Conservation (phyloP, 352 stramenopile genomes). For the Phytophthora foliorum region DNA sequence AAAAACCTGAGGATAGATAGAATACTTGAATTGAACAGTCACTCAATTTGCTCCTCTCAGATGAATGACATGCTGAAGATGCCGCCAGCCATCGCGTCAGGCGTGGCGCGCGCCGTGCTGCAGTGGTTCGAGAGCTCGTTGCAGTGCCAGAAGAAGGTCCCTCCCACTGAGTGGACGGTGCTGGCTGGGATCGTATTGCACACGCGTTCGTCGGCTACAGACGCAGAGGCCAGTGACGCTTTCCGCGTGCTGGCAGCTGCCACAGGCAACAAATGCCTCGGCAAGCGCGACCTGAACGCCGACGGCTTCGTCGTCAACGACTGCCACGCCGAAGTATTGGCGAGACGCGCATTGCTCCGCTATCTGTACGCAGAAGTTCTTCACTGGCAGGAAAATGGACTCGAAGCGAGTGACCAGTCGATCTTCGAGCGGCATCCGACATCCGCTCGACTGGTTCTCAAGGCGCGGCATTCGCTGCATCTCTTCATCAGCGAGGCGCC, state of each 20-base stretch:
- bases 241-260: constrained; percentile 62
- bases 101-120: constrained; percentile 58
- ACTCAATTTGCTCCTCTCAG: constrained; percentile 2
- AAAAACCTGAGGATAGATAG: constrained; percentile 10
- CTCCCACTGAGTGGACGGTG: constrained; percentile 67
- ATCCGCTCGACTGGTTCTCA: constrained; percentile 58
- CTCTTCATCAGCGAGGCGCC: constrained; percentile 94
- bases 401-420: constrained; percentile 35
- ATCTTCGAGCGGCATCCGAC: constrained; percentile 55
- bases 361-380: constrained; percentile 89
- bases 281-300: constrained; percentile 62
- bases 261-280: constrained; percentile 88
- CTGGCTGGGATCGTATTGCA: constrained; percentile 64
- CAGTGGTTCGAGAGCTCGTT: constrained; percentile 64
- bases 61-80: constrained; percentile 24
- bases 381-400: constrained; percentile 35
- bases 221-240: constrained; percentile 7
- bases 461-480: constrained; percentile 77
- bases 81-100: constrained; percentile 27
- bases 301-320: constrained; percentile 92
- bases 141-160: constrained; percentile 72
- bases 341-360: constrained; percentile 83
- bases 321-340: constrained; percentile 94
- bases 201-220: not conserved
- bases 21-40: constrained; percentile 17